Evolutionary conservation across 2,329 filamentous ascomycete genomes (phyloP).

Genomic region (Colletotrichum truncatum): DNA sequence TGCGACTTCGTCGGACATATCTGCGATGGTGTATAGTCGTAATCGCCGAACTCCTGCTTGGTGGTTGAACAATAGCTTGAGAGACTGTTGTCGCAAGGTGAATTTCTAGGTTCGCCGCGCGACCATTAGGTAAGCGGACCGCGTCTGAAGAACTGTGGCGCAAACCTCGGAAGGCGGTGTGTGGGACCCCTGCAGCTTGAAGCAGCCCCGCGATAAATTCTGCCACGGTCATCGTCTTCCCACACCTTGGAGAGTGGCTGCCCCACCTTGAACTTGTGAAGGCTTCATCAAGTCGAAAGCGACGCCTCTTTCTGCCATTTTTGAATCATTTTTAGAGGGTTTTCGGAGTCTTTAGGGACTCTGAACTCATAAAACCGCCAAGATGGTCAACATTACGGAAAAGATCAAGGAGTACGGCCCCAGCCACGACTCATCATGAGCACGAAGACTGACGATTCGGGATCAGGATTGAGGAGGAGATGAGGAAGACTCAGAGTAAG

Average conservation of each 20-base stretch:
- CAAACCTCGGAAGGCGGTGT: constrained; percentile 13
- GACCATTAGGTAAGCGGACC: constrained; percentile 1
- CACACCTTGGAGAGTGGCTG: constrained; percentile 11
- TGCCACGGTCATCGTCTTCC: constrained; percentile 17
- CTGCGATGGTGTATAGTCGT: not conserved
- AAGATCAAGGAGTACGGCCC: constrained; percentile 95
- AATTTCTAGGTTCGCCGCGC: not conserved
- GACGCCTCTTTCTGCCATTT: not conserved
- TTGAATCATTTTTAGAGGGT: not conserved
- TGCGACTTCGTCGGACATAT: constrained; percentile 25
- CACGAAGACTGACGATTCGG: constrained; percentile 33
- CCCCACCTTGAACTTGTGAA: constrained; percentile 29
- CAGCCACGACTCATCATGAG: not conserved
- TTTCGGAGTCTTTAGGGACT: constrained; percentile 9
- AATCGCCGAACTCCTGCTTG: not conserved
- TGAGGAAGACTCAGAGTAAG: constrained; percentile 98
- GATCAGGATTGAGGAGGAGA: constrained; percentile 97
- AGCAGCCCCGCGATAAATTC: constrained; percentile 32
- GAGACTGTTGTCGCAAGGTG: not conserved
- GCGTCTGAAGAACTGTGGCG: constrained; percentile 24
- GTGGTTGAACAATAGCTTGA: not conserved
- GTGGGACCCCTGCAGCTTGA: constrained; percentile 9
- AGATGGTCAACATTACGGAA: constrained; percentile 99
- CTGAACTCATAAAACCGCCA: constrained; percentile 41
- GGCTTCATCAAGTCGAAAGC: constrained; percentile 14